Percentiles rank a stretch among this genome's conserved stretches.
Evolutionary conservation across 192 early-diverging fungal species (phyloP).

Genomic region (Cetraspora pellucida): DNA sequence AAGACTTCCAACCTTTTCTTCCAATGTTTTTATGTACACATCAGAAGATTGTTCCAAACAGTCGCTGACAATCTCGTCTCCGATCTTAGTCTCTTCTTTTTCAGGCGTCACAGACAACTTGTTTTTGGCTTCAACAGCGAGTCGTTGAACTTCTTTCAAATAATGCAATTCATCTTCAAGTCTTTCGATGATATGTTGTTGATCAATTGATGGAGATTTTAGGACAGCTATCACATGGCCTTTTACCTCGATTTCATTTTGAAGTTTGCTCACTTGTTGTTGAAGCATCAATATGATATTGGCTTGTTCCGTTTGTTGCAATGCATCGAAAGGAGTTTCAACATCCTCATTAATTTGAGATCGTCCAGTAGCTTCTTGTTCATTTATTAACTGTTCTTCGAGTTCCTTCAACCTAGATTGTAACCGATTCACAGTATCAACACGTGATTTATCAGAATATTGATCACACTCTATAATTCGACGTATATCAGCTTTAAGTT

Average conservation of each 20-base stretch:
- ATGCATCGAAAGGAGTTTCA: not conserved
- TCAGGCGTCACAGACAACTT: not conserved
- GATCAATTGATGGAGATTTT: constrained; percentile 24
- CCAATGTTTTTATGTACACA: not conserved
- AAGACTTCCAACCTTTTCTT: constrained; percentile 20
- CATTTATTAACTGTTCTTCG: not conserved
- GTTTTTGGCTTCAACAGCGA: not conserved
- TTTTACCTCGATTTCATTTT: constrained; percentile 29
- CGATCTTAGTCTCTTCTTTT: not conserved
- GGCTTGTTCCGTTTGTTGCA: not conserved
- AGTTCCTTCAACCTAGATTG: constrained; percentile 21
- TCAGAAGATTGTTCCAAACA: not conserved
- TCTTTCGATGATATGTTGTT: constrained; percentile 22
- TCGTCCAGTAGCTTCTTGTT: constrained; percentile 24
- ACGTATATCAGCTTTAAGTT: constrained; percentile 11
- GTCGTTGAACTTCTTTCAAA: not conserved
- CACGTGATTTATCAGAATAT: not conserved
- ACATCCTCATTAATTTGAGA: not conserved
- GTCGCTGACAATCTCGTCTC: too few relatives aligned
- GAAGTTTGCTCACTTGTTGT: constrained; percentile 25
- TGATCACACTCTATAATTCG: not conserved
- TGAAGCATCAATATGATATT: not conserved
- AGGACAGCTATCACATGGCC: constrained; percentile 31
- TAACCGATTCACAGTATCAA: not conserved
- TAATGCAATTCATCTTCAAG: constrained; percentile 26